A percentile compares a stretch with the other conserved stretches of the same genome.
phyloP scores from a whole-genome alignment of 768 basidiomycete species.

The Phallus indusiatus region DNA sequence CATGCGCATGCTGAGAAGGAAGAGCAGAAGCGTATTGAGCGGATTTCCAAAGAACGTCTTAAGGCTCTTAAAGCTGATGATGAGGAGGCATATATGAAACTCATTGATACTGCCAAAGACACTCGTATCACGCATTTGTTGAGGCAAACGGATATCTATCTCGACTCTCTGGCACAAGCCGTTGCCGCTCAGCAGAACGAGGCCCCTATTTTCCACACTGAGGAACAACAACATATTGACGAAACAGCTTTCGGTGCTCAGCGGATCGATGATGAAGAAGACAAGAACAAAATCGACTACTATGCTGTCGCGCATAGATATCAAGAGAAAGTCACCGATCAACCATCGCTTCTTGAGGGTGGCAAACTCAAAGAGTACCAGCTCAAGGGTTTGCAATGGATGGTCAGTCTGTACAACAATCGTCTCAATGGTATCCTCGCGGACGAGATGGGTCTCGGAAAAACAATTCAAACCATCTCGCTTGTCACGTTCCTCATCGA shows the following conservation, averaged over 20 bases:
- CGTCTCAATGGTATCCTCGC: constrained; percentile 90
- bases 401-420: constrained; percentile 97
- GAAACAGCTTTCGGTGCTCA: constrained; percentile 91
- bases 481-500: constrained; percentile 94
- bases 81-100: constrained; percentile 99
- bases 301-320: constrained; percentile 92
- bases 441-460: constrained; percentile 96
- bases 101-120: constrained; percentile 98
- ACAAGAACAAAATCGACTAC: constrained; percentile 81
- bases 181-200: constrained; percentile 89
- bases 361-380: constrained; percentile 94
- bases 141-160: constrained; percentile 87
- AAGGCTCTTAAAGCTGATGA: constrained; percentile 96
- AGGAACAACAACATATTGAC: constrained; percentile 58
- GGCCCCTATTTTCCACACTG: constrained; percentile 32
- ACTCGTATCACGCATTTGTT: constrained; percentile 96
- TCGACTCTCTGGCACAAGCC: constrained; percentile 91
- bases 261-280: constrained; percentile 49
- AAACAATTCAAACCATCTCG: constrained; percentile 92
- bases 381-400: constrained; percentile 93
- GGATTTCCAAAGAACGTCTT: constrained; percentile 94
- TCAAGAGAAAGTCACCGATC: constrained; percentile 72
- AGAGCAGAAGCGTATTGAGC: constrained; percentile 94
- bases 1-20: constrained; percentile 92
- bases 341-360: constrained; percentile 69